phyloP scores from a whole-genome alignment of 345 rosid species.

The Lepidium africanum region DNA sequence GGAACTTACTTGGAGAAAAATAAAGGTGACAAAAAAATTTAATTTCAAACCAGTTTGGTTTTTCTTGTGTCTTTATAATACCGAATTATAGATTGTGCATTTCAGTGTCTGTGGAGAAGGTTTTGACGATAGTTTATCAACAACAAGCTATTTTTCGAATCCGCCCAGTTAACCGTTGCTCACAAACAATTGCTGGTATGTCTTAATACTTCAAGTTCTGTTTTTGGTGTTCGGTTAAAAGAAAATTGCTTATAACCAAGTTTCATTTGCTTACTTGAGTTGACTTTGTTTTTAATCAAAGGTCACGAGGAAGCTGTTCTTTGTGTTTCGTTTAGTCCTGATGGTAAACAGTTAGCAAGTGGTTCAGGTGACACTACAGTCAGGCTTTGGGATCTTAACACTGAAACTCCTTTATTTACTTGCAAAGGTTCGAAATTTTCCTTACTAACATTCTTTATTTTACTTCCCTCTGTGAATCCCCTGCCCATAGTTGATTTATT shows the following conservation, averaged over 20 bases:
- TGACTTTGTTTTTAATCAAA: slow-evolving; percentile 4
- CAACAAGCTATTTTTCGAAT: slow-evolving; percentile 93
- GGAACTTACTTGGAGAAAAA: slow-evolving; percentile 78
- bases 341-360: slow-evolving; percentile 87
- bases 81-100: background rate
- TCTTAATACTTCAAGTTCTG: background rate
- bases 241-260: background rate
- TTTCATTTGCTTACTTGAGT: background rate
- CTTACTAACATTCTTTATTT: background rate
- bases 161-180: slow-evolving; percentile 81
- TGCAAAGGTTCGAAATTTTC: slow-evolving; percentile 53
- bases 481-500: background rate
- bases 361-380: slow-evolving; percentile 97
- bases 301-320: slow-evolving; percentile 92
- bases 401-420: slow-evolving; percentile 89
- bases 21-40: slow-evolving; percentile 36
- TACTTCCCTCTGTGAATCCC: background rate
- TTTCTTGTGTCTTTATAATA: background rate
- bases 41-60: background rate
- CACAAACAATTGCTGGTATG: slow-evolving; percentile 85
- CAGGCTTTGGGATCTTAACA: slow-evolving; percentile 88
- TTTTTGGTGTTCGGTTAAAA: background rate
- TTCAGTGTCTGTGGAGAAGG: slow-evolving; percentile 96
- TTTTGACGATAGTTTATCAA: slow-evolving; percentile 81
- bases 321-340: slow-evolving; percentile 91